Base-by-base conservation (phyloP, 2,329 filamentous ascomycete species). In the Fusarium haematococcum region DNA sequence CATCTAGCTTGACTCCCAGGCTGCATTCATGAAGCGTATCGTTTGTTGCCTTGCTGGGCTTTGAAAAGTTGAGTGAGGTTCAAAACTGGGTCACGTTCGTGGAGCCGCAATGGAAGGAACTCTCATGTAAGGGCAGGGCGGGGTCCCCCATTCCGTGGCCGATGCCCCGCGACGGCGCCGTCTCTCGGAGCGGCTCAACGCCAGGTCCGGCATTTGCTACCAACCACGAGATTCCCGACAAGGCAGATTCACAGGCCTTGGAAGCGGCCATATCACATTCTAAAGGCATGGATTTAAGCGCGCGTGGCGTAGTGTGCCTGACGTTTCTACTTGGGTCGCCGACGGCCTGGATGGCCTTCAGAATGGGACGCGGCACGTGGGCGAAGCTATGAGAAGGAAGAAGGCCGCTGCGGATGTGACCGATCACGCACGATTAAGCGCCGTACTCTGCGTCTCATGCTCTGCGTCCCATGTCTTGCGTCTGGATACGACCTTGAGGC, bases 151-250 rank as follows among this genome's bases (percentile, higher is more conserved):
- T 65, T 48, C 60, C 64, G 65, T 60, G 43, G 45, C 52, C 59
- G 65, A 75, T 62, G 58, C 69, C 60, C 72, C 57, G 50, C 63
- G 65, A 69, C 65, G 59, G 69, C 71, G 35, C 65, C 68, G 65
- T 74, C 60, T 68, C 50, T 56, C 45, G 62, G 65, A 61, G 54
- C 58, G 59, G 50, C 62, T 61, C 52, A 66, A 52, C 23, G 59
- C 62, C 59, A 61, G 61, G 41, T 14, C 64, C 68, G 56, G 41
- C 50, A 54, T 54, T 32, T n/a, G 50, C n/a, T 54, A n/a, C 27
- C 50, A 54, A 54, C 50, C 50, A 54, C 50, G 50, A 54, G 27
- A 54, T 32, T 20, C 27, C 45, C 25, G 16, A 30, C 48, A 32
- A 54, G 50, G 50, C 27, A 54, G 50, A 54, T 20, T 54, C 50